Conservation (phyloP, 2,329 filamentous ascomycete genomes). For the Pyricularia pennisetigena region DNA sequence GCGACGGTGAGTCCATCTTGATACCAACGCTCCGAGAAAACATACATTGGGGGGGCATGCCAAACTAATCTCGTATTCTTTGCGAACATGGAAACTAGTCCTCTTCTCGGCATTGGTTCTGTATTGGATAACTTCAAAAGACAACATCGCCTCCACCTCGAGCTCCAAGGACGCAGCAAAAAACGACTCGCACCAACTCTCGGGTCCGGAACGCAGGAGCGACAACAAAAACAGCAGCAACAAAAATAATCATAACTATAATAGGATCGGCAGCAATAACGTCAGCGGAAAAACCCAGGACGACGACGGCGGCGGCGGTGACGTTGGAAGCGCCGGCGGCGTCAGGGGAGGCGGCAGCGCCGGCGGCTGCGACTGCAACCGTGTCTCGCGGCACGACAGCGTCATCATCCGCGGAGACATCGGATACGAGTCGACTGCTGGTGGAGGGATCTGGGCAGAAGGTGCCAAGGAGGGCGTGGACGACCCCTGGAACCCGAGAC, state of each 20-base stretch:
- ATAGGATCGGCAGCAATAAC: not conserved
- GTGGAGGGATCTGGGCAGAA: not conserved
- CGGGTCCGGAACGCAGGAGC: not conserved
- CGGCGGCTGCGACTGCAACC: too few species aligned
- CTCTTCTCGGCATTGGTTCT: constrained; percentile 41
- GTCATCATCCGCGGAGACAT: not conserved
- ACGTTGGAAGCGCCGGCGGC: too few species aligned
- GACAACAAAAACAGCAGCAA: not conserved
- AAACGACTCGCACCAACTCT: not conserved
- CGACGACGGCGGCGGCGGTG: too few species aligned
- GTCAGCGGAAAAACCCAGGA: too few species aligned
- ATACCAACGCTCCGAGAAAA: too few species aligned
- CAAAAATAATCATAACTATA: not conserved
- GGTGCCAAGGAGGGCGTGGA: not conserved
- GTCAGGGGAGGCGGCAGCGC: too few species aligned
- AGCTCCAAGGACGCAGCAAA: not conserved
- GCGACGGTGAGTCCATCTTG: constrained; percentile 37
- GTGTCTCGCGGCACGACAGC: not conserved
- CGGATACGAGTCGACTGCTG: not conserved
- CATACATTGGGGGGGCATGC: too few species aligned
- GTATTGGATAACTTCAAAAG: constrained; percentile 35
- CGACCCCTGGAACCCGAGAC: not conserved
- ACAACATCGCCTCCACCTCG: constrained; percentile 15
- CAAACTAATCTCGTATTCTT: too few species aligned
- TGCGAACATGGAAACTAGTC: constrained; percentile 23